A percentile compares a stretch with the other conserved stretches of the same genome.
These are phyloP conservation scores for Acacia acuminata DNA, from an alignment of 306 rosid genomes.

Conservation along the genomic window DNA sequence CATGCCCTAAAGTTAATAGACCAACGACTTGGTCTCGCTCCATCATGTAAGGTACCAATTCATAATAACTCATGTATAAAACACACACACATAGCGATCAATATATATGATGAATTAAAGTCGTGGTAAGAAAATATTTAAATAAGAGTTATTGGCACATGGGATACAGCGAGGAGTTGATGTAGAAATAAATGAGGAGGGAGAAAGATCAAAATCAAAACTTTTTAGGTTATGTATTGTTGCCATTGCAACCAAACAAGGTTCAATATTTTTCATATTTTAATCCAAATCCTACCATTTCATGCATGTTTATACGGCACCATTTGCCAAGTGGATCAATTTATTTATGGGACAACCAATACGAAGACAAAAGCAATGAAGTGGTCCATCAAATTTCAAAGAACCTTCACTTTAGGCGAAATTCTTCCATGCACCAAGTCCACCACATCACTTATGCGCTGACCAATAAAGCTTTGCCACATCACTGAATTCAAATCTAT, in stretches of 20 bases:
- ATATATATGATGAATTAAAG: not conserved
- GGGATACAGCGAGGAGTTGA: not conserved
- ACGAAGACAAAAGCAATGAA: not conserved
- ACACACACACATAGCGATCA: no score
- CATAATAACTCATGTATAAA: not conserved
- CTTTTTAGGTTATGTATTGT: not conserved
- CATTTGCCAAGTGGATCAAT: not conserved
- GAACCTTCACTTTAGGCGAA: not conserved
- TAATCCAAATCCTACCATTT: no score
- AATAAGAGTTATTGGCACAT: not conserved
- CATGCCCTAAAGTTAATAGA: not conserved
- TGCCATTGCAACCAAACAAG: not conserved
- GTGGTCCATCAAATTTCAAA: conserved; percentile 12
- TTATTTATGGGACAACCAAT: conserved; percentile 5
- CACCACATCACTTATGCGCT: no score
- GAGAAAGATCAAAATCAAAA: not conserved
- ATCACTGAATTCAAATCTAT: no score
- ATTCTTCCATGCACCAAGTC: no score
- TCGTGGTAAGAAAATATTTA: no score
- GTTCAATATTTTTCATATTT: not conserved
- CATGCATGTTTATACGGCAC: no score
- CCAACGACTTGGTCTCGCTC: not conserved
- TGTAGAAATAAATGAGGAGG: conserved; percentile 18
- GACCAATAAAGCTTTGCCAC: no score
- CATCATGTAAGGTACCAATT: not conserved